Evolutionary conservation across 228 moss, liverwort and hornwort genomes (phyloP).

Genomic region (Sphagnum fallax): DNA sequence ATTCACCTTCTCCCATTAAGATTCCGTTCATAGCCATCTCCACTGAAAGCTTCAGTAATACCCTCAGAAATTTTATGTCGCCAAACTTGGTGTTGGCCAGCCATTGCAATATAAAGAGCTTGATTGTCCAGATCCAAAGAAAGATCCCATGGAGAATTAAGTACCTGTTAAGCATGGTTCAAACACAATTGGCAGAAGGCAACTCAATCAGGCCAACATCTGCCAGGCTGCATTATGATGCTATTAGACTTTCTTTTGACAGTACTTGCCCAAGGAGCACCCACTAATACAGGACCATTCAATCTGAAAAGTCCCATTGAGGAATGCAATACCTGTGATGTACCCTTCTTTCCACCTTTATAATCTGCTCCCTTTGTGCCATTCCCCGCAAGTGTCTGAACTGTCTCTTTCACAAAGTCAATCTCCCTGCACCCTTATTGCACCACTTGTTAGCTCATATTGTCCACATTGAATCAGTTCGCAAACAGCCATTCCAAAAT

Average conservation of each 20-base stretch:
- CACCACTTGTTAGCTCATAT: neutral
- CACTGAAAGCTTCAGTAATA: conserved; percentile 76
- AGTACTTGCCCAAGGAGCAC: too few species aligned
- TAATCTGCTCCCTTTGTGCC: conserved; percentile 87
- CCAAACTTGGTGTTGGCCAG: conserved; percentile 99
- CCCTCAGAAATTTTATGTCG: conserved; percentile 45
- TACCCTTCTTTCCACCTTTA: conserved; percentile 77
- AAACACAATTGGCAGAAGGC: neutral
- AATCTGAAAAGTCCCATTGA: neutral
- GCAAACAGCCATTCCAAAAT: too few species aligned
- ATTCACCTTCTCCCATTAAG: conserved; percentile 72
- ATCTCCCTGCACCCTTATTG: conserved; percentile 46
- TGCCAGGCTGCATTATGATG: neutral
- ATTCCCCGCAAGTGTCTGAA: conserved; percentile 81
- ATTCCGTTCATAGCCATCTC: conserved; percentile 97
- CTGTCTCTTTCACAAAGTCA: conserved; percentile 72
- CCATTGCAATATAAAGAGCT: conserved; percentile 75
- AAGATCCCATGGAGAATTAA: conserved; percentile 98
- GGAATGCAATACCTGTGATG: conserved; percentile 43
- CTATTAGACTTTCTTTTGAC: neutral
- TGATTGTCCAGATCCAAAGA: conserved; percentile 54
- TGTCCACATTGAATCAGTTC: too few species aligned
- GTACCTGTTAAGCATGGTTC: conserved; percentile 30
- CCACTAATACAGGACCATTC: neutral
- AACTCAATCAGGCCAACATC: too few species aligned